A percentile compares a stretch with the other conserved stretches of the same genome.
These are phyloP conservation scores for Coemansia umbellata DNA, from an alignment of 192 early-diverging fungal species.

Conservation along the genomic window DNA sequence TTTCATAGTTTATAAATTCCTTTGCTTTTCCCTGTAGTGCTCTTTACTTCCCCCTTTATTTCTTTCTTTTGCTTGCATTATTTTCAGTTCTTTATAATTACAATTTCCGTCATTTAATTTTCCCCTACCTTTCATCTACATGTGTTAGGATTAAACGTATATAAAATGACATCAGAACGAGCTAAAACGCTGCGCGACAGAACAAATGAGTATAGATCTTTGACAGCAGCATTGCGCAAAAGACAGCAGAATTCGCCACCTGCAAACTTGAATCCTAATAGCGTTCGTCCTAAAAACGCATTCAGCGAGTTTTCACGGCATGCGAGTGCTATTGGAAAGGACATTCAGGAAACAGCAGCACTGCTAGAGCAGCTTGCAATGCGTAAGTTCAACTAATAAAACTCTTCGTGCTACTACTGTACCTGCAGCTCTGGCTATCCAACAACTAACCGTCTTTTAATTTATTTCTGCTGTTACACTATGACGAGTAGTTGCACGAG, in stretches of 20 bases:
- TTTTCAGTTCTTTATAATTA: background rate
- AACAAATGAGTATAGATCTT: constrained; percentile 84
- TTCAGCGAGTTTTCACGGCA: constrained; percentile 79
- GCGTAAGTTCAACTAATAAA: no score
- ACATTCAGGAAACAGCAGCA: constrained; percentile 79
- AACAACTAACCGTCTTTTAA: background rate
- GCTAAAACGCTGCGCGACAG: constrained; percentile 56
- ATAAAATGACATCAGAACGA: constrained; percentile 19
- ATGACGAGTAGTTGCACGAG: constrained; percentile 77
- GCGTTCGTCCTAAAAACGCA: constrained; percentile 27
- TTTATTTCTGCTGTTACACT: background rate
- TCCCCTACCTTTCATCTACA: constrained; percentile 1
- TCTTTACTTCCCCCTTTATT: constrained; percentile 1
- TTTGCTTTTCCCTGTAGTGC: no score
- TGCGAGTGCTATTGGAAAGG: constrained; percentile 77
- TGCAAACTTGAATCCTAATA: constrained; percentile 15
- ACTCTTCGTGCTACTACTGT: background rate
- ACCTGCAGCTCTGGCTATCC: background rate
- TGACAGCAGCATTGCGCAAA: constrained; percentile 68
- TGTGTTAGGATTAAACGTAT: background rate
- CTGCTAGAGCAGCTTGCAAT: constrained; percentile 83
- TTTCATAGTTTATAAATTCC: no score
- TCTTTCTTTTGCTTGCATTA: background rate
- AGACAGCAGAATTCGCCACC: constrained; percentile 26
- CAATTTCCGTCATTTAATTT: background rate